Base-by-base conservation (phyloP, 441 rosid species). In the Kokia cookei region DNA sequence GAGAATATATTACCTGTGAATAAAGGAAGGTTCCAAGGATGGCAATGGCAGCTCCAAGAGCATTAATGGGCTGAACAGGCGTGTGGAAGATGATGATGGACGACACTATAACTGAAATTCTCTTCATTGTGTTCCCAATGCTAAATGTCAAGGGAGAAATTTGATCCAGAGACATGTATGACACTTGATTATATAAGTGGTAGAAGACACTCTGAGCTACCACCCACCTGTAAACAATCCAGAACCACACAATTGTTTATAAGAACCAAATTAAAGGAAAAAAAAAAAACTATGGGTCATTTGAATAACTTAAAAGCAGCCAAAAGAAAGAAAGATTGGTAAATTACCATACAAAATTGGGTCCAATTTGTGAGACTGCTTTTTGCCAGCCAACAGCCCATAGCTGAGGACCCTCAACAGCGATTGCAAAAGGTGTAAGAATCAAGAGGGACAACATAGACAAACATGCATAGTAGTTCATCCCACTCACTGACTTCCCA, bases 91-190 rank as follows among this genome's bases (percentile, higher is more conserved):
- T 93, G 81, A 93, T 91, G 79, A 94, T 93, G 71, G 99, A 93
- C 45, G 97, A 85, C 7, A 93, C 90, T 1, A 94, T 94, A 71
- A 94, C 98, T 0, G 94, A 94, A 35, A 94, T 88, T 17, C 98
- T 79, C 83, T 94, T 94, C 97, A 93, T 93, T 1, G 98, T 94
- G 86, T 94, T 94, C 5, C 98, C 98, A 0, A 94, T 73, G 78
- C 97, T 93, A 58, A 93, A 92, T 51, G 99, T 94, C 82, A 94
- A 75, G 0, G 98, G 99, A 0, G 97, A 87, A 51, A 94, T 94
- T 78, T 93, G 91, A 82, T 94, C 96, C 2, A 94, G 89, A 0
- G 99, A 93, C 99, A 94, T 94, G 85, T 94, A 94, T 1, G 99
- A 93, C 69, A 93, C 98, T 72, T 94, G 98, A 71, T 94, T 94